A percentile compares a stretch with the other conserved stretches of the same genome.
Evolutionary conservation across 768 basidiomycete species (phyloP).

Genomic region (Pleurotus giganteus): DNA sequence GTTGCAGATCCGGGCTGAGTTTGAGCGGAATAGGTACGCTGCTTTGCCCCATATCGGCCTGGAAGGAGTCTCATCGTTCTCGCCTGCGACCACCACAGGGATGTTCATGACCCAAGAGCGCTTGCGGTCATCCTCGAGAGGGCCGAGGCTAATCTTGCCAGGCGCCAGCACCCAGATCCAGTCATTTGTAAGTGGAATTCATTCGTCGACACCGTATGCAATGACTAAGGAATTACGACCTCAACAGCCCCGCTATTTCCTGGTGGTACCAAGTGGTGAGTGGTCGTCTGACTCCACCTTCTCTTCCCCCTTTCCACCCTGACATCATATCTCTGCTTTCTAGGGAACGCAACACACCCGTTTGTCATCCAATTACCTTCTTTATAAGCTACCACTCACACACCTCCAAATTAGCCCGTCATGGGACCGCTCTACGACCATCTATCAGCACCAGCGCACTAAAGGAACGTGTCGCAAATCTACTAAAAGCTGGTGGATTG

Average conservation of each 20-base stretch:
- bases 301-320: constrained; percentile 10
- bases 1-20: constrained; percentile 84
- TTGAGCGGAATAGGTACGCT: constrained; percentile 86
- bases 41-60: neutral
- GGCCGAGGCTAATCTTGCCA: constrained; percentile 73
- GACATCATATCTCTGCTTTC: constrained; percentile 5
- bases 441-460: constrained; percentile 12
- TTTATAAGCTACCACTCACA: constrained; percentile 6
- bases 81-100: constrained; percentile 36
- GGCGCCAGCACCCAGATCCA: constrained; percentile 82
- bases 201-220: neutral
- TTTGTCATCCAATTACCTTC: constrained; percentile 29
- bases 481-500: neutral
- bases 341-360: constrained; percentile 82
- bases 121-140: constrained; percentile 74
- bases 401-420: constrained; percentile 44
- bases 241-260: constrained; percentile 72
- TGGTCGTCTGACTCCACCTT: constrained; percentile 15
- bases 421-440: constrained; percentile 69
- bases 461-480: neutral
- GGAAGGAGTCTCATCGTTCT: constrained; percentile 3
- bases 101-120: constrained; percentile 83
- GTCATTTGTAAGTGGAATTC: constrained; percentile 72
- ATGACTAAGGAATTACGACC: neutral
- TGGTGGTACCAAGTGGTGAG: constrained; percentile 95